A percentile compares a stretch with the other conserved stretches of the same genome.
Evolutionary conservation across 176 grass and related monocot genomes (phyloP).

Genomic region (Olyra latifolia): DNA sequence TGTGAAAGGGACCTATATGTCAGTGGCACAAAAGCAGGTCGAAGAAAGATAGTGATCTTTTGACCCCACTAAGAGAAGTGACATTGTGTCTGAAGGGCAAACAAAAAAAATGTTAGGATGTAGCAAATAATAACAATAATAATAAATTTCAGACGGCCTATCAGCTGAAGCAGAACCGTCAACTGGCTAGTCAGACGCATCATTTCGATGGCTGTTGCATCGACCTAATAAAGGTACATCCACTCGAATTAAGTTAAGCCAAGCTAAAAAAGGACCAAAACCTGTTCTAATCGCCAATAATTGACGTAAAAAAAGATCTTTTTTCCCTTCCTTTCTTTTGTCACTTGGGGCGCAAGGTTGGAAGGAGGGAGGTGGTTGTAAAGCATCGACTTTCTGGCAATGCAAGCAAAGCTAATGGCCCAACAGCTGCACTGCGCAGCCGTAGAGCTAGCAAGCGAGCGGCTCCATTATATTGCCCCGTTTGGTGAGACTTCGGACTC

Average conservation of each 20-base stretch:
- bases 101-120: neutral
- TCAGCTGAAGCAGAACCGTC: neutral
- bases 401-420: slow-evolving; percentile 75
- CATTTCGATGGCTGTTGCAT: neutral
- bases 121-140: neutral
- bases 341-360: slow-evolving; percentile 54
- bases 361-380: slow-evolving; percentile 42
- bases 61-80: neutral
- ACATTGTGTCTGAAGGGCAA: neutral
- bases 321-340: slow-evolving; percentile 7
- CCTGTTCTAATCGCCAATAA: slow-evolving; percentile 20
- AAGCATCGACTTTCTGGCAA: slow-evolving; percentile 60
- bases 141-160: neutral
- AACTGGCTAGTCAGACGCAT: neutral
- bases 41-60: no score
- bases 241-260: slow-evolving; percentile 14
- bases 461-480: slow-evolving; percentile 45
- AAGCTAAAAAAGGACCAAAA: slow-evolving; percentile 16
- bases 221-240: slow-evolving; percentile 22
- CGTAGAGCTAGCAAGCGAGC: slow-evolving; percentile 19
- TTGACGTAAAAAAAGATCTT: neutral
- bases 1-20: no score
- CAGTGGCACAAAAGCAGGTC: no score
- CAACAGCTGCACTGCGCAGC: slow-evolving; percentile 25
- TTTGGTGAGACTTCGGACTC: slow-evolving; percentile 57